These are phyloP conservation scores for Plasmodium yoelii DNA, from an alignment of 169 alveolate species.

Conservation along the genomic window DNA sequence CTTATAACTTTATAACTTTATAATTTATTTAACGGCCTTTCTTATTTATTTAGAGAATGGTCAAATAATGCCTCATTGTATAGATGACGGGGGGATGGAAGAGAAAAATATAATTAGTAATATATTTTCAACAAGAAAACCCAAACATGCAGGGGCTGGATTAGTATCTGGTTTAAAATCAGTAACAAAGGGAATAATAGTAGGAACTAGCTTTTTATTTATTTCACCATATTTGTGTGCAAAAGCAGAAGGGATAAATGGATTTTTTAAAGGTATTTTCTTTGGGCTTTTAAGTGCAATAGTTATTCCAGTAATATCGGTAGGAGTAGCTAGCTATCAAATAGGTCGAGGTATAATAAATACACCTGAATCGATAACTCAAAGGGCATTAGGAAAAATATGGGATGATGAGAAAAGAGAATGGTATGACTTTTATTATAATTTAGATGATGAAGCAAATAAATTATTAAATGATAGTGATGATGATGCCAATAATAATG, in stretches of 20 bases:
- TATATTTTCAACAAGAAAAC: constrained; percentile 86
- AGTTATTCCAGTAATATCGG: constrained; percentile 89
- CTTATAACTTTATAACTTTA: too few species aligned
- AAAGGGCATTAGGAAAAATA: constrained; percentile 88
- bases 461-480: constrained; percentile 74
- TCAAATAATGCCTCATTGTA: constrained; percentile 43
- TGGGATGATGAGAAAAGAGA: constrained; percentile 91
- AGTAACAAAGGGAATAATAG: constrained; percentile 91
- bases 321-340: constrained; percentile 92
- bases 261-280: constrained; percentile 92
- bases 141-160: constrained; percentile 90
- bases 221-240: constrained; percentile 92
- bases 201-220: constrained; percentile 91
- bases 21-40: not conserved
- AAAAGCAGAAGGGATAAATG: constrained; percentile 89
- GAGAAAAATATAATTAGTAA: constrained; percentile 79
- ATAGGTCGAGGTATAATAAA: constrained; percentile 90
- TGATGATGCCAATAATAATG: constrained; percentile 54
- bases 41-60: constrained; percentile 21
- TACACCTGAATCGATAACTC: constrained; percentile 92
- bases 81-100: constrained; percentile 26
- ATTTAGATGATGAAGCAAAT: constrained; percentile 86
- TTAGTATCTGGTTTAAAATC: constrained; percentile 90
- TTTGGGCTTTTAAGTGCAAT: constrained; percentile 92
- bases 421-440: constrained; percentile 88